Evolutionary conservation across 805 yeast species (phyloP), one percentile per base, ranked within the genome.

Genomic region (Ogataea pini): DNA sequence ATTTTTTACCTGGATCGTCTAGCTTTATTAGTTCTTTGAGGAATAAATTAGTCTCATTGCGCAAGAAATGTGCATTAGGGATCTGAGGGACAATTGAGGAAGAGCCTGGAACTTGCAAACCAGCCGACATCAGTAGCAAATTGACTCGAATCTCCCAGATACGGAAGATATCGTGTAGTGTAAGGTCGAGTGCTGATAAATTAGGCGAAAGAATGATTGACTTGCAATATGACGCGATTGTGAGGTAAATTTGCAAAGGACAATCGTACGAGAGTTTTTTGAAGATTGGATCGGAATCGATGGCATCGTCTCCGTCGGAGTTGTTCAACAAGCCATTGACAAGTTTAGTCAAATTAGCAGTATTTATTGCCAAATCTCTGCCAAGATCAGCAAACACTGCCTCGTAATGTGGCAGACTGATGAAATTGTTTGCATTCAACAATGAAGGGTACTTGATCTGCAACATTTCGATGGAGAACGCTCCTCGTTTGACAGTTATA

Each of bases 111-210:
- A 42, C 44, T 32, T 41, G 50, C 27, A 47, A 25, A 27, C 43
- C 51, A 8, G 53, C 50, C 12, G 57, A 46, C 56, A 55, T 58
- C 25, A 61, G 42, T 39, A 64, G 44, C 17, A 54, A 44, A 31
- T 58, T 51, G 10, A 67, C 36, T 17, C 71, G 36, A 7, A 62
- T 48, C 41, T 65, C 80, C 63, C 77, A 77, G 45, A 76, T 70
- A 56, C 73, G 69, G 58, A 71, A 76, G 36, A 73, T 68, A 44
- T 72, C 79, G 3, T 40, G 37, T 13, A 62, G 28, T 1, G 52
- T 41, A 2, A 60, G 39, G 27, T 55, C 46, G 7, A 57, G 44
- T 10, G 47, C 28, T 1, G 56, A 37, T 16, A 59, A 39, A 22
- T 50, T 50, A 2, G 67, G 64, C 22, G 62, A 54, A 20, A 64